A percentile compares a stretch with the other conserved stretches of the same genome.
These are phyloP conservation scores for Aspergillus bombycis DNA, from an alignment of 2,329 filamentous ascomycete genomes.

Conservation along the genomic window DNA sequence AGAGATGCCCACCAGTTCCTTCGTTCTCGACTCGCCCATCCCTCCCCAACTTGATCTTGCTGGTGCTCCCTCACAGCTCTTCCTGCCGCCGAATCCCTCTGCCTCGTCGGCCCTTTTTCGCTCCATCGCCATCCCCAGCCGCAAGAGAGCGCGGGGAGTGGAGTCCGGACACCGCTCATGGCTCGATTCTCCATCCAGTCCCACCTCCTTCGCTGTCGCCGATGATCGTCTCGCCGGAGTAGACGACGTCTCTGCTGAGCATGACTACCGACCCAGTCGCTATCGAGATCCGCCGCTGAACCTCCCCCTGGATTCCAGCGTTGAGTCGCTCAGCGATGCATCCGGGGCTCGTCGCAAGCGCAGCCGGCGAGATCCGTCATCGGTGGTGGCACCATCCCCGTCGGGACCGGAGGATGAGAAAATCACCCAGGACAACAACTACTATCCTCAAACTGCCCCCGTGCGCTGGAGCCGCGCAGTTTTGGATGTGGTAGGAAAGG, in stretches of 20 bases:
- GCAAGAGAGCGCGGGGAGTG: conserved; percentile 37
- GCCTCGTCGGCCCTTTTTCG: conserved; percentile 43
- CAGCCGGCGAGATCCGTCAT: conserved; percentile 34
- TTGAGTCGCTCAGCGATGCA: conserved; percentile 27
- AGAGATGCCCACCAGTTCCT: conserved; percentile 34
- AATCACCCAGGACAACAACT: conserved; percentile 6
- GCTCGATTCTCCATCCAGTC: conserved; percentile 32
- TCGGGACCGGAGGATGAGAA: conserved; percentile 22
- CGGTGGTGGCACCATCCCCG: conserved; percentile 27
- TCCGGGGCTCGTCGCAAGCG: conserved; percentile 34
- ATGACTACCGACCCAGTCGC: conserved; percentile 44
- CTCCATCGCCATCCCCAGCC: conserved; percentile 35
- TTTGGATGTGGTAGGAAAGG: conserved; percentile 60
- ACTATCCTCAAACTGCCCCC: conserved; percentile 18
- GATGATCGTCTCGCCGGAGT: conserved; percentile 13
- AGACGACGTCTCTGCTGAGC: conserved; percentile 8
- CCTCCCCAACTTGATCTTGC: conserved; percentile 44
- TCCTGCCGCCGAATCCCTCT: conserved; percentile 40
- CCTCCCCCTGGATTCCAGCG: conserved; percentile 30
- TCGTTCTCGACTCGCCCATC: conserved; percentile 40
- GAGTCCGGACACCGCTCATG: conserved; percentile 27
- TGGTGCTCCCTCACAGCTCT: conserved; percentile 41
- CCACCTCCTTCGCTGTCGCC: conserved; percentile 42
- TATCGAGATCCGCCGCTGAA: conserved; percentile 37
- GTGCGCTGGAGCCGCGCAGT: conserved; percentile 46